Base-by-base conservation (phyloP, 495 filamentous ascomycete species). In the Xylaria castorea region DNA sequence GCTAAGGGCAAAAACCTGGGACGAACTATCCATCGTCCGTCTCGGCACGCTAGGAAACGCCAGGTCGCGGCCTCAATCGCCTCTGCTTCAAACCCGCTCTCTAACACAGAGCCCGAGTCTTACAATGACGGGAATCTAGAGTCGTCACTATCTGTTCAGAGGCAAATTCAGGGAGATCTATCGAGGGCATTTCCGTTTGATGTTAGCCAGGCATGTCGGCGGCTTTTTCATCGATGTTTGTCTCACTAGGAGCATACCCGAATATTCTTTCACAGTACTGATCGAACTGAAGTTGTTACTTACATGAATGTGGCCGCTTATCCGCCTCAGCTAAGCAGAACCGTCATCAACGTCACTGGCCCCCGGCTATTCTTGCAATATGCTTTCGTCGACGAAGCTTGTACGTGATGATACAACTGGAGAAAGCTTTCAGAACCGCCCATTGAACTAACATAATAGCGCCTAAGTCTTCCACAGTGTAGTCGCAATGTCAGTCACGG, bases 1-100 rank as follows among this genome's bases (percentile, higher is more conserved):
- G 71, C 71, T 5, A 77, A 63, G 50, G 75, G 75, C 38, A 75
- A 72, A 38, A 77, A 77, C 66, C 61, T 69, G 1, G 75, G 75
- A 27, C 75, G 70, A 20, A 73, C 51, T 25, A 60, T 65, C n/a
- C 73, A 71, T 42, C 70, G 68, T 40, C 67, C 65, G 25, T 66
- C 64, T 20, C 66, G 71, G 63, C 25, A 48, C 40, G 42, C 64
- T 1, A 34, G 46, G 27, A 53, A 20, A 67, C 44, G 27, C 32
- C 27, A 14, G 18, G 46, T 27, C 18, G 9, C 64, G 3, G 64
- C 64, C 46, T n/a, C 64, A 20, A 16, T 34, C 61, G 11, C 18
- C 34, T 40, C 46, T 30, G n/a, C 60, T 53, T 20, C 62, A 20
- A 36, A 55, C 0, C 42, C 58, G 64, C 30, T 50, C 64, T 44